Evolutionary conservation across 1,139 yeast genomes (phyloP).

Genomic region (Magnusiomyces starmeri): DNA sequence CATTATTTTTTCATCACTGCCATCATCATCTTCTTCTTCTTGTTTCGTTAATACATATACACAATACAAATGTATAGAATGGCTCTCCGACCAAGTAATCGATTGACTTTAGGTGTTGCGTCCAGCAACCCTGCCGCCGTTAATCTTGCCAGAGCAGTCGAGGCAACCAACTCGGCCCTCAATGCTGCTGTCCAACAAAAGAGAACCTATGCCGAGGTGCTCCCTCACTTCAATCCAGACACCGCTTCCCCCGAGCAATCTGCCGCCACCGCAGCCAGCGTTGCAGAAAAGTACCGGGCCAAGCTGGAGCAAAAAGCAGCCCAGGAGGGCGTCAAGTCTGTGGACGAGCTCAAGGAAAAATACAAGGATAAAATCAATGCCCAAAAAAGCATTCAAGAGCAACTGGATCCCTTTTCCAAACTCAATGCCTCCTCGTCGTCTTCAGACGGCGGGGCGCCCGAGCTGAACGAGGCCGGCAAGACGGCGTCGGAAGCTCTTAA

Average conservation of each 20-base stretch:
- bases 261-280: conserved; percentile 12
- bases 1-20: background rate
- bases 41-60: no score
- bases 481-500: conserved; percentile 14
- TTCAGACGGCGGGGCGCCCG: conserved; percentile 24
- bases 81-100: conserved; percentile 2
- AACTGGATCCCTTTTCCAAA: conserved; percentile 6
- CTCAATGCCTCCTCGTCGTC: conserved; percentile 18
- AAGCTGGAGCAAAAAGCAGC: conserved; percentile 46
- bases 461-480: conserved; percentile 17
- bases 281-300: conserved; percentile 31
- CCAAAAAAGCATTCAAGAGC: conserved; percentile 41
- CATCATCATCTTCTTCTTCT: background rate
- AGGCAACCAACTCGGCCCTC: no score
- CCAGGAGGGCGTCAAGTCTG: conserved; percentile 38
- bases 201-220: conserved; percentile 5
- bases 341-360: conserved; percentile 58
- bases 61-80: conserved; percentile 8
- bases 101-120: conserved; percentile 4
- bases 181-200: background rate
- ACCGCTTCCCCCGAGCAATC: conserved; percentile 8
- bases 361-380: conserved; percentile 45
- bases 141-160: background rate
- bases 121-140: background rate
- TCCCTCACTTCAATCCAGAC: conserved; percentile 5